These are phyloP conservation scores for Talaromyces atroroseus DNA, from an alignment of 2,329 filamentous ascomycete species.

Conservation along the genomic window DNA sequence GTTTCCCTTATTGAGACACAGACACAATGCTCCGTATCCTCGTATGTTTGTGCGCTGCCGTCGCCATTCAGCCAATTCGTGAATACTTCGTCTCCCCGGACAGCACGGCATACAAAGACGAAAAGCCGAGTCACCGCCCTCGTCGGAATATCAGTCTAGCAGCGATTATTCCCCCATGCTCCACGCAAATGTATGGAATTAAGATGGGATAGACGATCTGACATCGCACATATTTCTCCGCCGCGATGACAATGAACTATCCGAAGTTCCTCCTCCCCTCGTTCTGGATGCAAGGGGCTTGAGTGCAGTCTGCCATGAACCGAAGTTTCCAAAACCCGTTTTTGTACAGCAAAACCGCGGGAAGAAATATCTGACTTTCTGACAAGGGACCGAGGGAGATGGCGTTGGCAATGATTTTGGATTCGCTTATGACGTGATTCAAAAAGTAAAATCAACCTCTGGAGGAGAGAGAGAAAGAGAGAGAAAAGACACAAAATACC, in stretches of 20 bases:
- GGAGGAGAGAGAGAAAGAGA: too few relatives aligned
- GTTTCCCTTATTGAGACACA: too few relatives aligned
- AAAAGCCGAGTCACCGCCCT: background rate
- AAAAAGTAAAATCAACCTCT: too few relatives aligned
- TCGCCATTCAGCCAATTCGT: too few relatives aligned
- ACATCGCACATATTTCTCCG: background rate
- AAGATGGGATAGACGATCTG: background rate
- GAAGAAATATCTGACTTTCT: conserved; percentile 5
- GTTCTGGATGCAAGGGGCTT: background rate
- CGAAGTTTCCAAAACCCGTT: background rate
- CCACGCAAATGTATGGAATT: background rate
- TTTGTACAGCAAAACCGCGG: conserved; percentile 3
- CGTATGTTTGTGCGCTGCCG: too few relatives aligned
- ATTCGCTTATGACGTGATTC: background rate
- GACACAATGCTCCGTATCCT: too few relatives aligned
- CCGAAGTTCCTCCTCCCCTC: background rate
- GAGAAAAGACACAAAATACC: too few relatives aligned
- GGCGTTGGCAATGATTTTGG: background rate
- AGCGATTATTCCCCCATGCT: background rate
- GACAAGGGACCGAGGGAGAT: background rate
- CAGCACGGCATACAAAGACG: background rate
- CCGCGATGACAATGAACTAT: background rate
- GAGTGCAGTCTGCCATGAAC: background rate
- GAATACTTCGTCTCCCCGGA: background rate
- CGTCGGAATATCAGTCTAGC: background rate